Evolutionary conservation across 148 eudicot species (phyloP), one percentile per base, ranked within the genome.

Genomic region (Diospyros lotus): DNA sequence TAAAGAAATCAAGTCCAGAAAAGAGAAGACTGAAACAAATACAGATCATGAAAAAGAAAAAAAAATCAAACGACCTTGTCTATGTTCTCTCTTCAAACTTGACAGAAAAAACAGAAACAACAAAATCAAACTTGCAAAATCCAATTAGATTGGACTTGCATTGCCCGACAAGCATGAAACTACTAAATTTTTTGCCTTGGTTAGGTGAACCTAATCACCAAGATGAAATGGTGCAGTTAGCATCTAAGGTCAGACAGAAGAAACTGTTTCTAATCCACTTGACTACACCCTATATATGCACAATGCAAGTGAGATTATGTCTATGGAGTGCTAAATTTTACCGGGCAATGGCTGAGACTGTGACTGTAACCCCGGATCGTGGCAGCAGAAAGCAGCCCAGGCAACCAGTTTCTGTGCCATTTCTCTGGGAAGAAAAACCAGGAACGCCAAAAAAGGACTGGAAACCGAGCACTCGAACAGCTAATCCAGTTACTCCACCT

Each of bases 391-490:
- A 76, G 77, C 79, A 78, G 80, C 75, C 68, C 60, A 84, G 74
- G 80, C 96, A 89, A 76, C 78, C 82, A 28, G 78, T 89, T 41
- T 89, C 91, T 14, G 72, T 94, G 59, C 98, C 98, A 1, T 94
- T 94, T 64, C 54, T 86, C n/a, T 92, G 98, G 98, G 98, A 94
- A 83, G 89, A 84, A 48, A 90, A 65, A 62, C 98, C 98, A 4
- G 98, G 98, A 69, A 77, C 74, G 5, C 91, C 96, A 40, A 92
- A 82, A 78, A 83, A 76, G 63, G 88, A 86, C 63, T 95, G 97
- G 98, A 82, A 82, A 77, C 89, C 87, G 4, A 79, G 66, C 54
- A 38, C 72, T 44, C 75, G 73, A 55, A 80, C 63, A 1, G 58
- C 59, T 60, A 55, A 64, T n/a, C 78, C 80, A 8, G 17, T 44